Percentiles rank a stretch among this genome's conserved stretches.
phyloP scores from a whole-genome alignment of 257 asterid species.

The Lantana camara region DNA sequence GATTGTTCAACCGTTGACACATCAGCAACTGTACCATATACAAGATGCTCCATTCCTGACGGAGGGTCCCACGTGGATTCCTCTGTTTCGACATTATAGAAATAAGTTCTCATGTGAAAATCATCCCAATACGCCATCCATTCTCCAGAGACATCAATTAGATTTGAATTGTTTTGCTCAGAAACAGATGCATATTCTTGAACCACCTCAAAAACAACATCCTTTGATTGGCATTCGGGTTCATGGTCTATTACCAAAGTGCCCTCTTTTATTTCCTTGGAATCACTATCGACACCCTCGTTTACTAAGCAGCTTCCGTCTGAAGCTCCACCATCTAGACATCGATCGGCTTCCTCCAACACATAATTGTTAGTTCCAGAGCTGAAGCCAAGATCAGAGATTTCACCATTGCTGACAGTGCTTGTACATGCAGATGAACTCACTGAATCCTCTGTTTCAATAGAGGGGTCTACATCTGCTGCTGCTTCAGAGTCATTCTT shows the following conservation, averaged over 20 bases:
- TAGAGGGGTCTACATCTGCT: conserved; percentile 33
- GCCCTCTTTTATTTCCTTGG: conserved; percentile 27
- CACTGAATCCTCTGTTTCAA: conserved; percentile 38
- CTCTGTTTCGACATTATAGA: conserved; percentile 51
- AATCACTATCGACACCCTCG: conserved; percentile 30
- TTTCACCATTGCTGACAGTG: conserved; percentile 33
- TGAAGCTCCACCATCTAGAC: conserved; percentile 35
- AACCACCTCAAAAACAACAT: conserved; percentile 26
- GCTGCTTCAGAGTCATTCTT: conserved; percentile 23
- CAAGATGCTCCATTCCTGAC: conserved; percentile 52
- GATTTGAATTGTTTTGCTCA: conserved; percentile 25
- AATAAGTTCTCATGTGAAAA: conserved; percentile 60
- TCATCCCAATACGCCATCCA: conserved; percentile 78
- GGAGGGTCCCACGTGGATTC: conserved; percentile 94
- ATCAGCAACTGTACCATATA: conserved; percentile 25
- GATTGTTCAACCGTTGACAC: conserved; percentile 30
- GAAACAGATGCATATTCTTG: conserved; percentile 30
- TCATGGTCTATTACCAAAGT: conserved; percentile 33
- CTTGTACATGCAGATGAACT: conserved; percentile 36
- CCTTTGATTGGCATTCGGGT: conserved; percentile 28
- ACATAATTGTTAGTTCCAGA: conserved; percentile 23
- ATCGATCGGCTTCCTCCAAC: conserved; percentile 22
- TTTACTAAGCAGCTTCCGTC: conserved; percentile 45
- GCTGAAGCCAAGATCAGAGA: conserved; percentile 29
- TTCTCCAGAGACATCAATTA: conserved; percentile 39